These are phyloP conservation scores for Colletotrichum sp. DNA, from an alignment of 2,329 filamentous ascomycete species.

Conservation along the genomic window DNA sequence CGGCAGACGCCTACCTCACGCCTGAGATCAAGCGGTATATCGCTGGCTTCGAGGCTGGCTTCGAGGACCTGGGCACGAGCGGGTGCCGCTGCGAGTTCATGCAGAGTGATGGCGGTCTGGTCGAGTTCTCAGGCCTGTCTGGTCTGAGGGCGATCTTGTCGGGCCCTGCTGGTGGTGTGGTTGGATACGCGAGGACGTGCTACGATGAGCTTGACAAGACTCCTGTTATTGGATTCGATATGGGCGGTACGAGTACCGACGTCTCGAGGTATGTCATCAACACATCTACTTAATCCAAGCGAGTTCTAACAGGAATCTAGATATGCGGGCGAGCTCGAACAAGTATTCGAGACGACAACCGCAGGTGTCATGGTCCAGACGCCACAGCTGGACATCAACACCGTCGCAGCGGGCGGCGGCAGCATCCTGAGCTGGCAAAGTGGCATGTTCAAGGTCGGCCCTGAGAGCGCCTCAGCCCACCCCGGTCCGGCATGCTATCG, in stretches of 20 bases:
- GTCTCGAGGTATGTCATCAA: constrained; percentile 66
- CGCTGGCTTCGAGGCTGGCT: constrained; percentile 41
- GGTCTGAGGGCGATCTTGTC: constrained; percentile 74
- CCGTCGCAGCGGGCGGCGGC: constrained; percentile 74
- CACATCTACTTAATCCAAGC: neutral
- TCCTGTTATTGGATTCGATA: constrained; percentile 80
- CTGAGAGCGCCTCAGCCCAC: constrained; percentile 73
- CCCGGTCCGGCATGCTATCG: constrained; percentile 76
- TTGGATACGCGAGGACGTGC: constrained; percentile 77
- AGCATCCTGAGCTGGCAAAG: constrained; percentile 73
- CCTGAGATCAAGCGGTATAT: constrained; percentile 76
- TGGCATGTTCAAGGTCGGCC: constrained; percentile 75
- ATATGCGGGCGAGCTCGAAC: constrained; percentile 29
- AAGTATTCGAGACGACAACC: constrained; percentile 74
- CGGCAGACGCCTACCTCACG: constrained; percentile 80
- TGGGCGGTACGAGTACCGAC: constrained; percentile 73
- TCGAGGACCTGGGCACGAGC: constrained; percentile 57
- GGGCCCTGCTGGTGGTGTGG: constrained; percentile 80
- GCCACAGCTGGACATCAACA: constrained; percentile 68
- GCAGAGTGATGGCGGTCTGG: constrained; percentile 62
- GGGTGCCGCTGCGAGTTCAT: constrained; percentile 71
- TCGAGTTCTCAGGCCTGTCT: constrained; percentile 66
- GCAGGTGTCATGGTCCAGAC: constrained; percentile 68
- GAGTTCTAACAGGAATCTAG: neutral
- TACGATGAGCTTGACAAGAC: constrained; percentile 70